Evolutionary conservation across 106 monocot genomes (phyloP).

Genomic region (Apostasia shenzhenica): DNA sequence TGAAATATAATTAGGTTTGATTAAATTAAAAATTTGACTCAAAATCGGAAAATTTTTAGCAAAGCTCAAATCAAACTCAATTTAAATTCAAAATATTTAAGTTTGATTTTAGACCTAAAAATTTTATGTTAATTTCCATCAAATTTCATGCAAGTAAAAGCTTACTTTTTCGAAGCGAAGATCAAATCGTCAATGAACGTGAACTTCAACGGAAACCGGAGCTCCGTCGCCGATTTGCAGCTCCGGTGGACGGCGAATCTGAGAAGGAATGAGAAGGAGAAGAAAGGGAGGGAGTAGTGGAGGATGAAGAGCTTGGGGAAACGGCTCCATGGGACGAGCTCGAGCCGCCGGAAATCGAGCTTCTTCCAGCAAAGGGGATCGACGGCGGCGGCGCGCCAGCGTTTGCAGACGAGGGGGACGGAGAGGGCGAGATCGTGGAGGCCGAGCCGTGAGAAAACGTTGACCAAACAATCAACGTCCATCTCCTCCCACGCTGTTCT

Average conservation of each 20-base stretch:
- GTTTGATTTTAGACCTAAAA: too few relatives aligned
- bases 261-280: constrained; percentile 16
- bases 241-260: neutral
- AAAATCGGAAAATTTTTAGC: too few relatives aligned
- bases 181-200: neutral
- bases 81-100: too few relatives aligned
- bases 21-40: too few relatives aligned
- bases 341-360: constrained; percentile 14
- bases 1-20: too few relatives aligned
- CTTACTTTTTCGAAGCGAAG: constrained; percentile 6
- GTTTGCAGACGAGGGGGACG: constrained; percentile 19
- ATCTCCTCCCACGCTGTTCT: constrained; percentile 10
- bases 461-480: constrained; percentile 16
- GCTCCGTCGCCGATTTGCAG: neutral
- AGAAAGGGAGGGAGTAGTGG: neutral
- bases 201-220: constrained; percentile 15
- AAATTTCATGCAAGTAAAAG: neutral
- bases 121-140: neutral
- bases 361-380: constrained; percentile 17
- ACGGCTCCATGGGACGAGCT: constrained; percentile 19
- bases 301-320: constrained; percentile 1
- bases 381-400: constrained; percentile 2
- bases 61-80: too few relatives aligned
- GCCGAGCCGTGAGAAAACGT: constrained; percentile 13
- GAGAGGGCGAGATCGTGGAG: constrained; percentile 8